phyloP scores from a whole-genome alignment of 768 basidiomycete genomes.

The Serendipita sp. region DNA sequence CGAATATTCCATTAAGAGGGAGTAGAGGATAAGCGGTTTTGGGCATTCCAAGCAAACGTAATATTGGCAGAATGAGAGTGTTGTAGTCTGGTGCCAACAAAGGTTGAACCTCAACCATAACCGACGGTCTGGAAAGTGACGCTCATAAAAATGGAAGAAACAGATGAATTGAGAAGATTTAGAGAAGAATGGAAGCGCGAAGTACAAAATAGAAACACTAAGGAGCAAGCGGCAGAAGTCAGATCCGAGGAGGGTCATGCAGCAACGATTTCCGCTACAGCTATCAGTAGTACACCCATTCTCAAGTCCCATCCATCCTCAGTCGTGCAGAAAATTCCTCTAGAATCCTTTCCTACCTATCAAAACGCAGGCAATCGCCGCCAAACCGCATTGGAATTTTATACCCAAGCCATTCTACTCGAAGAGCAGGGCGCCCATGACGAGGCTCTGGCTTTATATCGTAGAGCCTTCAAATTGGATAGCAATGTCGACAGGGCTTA shows the following conservation, averaged over 20 bases:
- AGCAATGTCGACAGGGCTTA: slow-evolving; percentile 61
- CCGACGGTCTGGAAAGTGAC: too few relatives aligned
- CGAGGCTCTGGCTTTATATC: slow-evolving; percentile 59
- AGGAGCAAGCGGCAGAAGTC: neutral
- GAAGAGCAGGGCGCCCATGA: slow-evolving; percentile 66
- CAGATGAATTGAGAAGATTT: slow-evolving; percentile 50
- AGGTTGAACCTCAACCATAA: too few relatives aligned
- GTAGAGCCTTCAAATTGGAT: slow-evolving; percentile 64
- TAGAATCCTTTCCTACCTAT: neutral
- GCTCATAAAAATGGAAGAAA: slow-evolving; percentile 21
- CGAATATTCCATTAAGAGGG: slow-evolving; percentile 73
- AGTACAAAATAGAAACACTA: slow-evolving; percentile 20
- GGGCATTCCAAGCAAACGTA: slow-evolving; percentile 36
- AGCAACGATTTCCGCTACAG: neutral
- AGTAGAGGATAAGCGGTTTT: slow-evolving; percentile 36
- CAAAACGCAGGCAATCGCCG: neutral
- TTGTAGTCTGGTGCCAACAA: too few relatives aligned
- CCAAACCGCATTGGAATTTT: slow-evolving; percentile 42
- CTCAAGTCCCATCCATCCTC: neutral
- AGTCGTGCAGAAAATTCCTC: neutral
- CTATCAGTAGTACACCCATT: neutral
- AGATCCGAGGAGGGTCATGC: neutral
- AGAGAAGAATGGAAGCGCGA: slow-evolving; percentile 61
- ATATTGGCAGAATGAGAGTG: too few relatives aligned
- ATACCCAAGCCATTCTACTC: slow-evolving; percentile 49